Evolutionary conservation across 495 filamentous ascomycete species (phyloP).

Genomic region (Hyaloscypha bicolor): DNA sequence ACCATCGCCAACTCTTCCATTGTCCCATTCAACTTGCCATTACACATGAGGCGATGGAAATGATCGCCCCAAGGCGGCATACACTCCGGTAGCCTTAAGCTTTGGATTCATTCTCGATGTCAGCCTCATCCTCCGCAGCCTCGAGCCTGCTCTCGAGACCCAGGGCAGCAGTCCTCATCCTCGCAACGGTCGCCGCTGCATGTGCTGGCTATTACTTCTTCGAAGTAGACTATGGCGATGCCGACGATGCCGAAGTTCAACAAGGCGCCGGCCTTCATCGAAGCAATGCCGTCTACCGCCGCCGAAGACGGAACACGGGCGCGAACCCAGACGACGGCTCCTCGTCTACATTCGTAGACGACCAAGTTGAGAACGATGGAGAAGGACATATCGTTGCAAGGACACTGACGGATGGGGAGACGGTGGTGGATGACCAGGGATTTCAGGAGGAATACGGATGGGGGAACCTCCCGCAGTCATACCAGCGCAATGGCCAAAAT

Average conservation of each 20-base stretch:
- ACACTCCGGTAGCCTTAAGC: not conserved
- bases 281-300: slow-evolving; percentile 59
- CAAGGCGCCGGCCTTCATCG: slow-evolving; percentile 46
- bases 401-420: slow-evolving; percentile 54
- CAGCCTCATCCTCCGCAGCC: slow-evolving; percentile 34
- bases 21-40: not conserved
- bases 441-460: slow-evolving; percentile 57
- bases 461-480: slow-evolving; percentile 38
- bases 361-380: slow-evolving; percentile 49
- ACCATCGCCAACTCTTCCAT: not conserved
- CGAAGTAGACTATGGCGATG: not conserved
- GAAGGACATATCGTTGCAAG: slow-evolving; percentile 41
- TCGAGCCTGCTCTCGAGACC: slow-evolving; percentile 33
- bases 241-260: slow-evolving; percentile 11
- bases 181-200: slow-evolving; percentile 21
- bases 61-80: not conserved
- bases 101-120: slow-evolving; percentile 15
- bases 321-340: slow-evolving; percentile 27
- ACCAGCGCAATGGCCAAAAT: slow-evolving; percentile 67
- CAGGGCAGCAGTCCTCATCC: slow-evolving; percentile 19
- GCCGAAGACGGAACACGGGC: slow-evolving; percentile 32
- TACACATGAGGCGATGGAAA: not conserved
- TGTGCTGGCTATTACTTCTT: slow-evolving; percentile 23
- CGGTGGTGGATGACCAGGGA: slow-evolving; percentile 61
- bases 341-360: slow-evolving; percentile 17